Evolutionary conservation across 1,284 basidiomycete genomes (phyloP), one percentile per base, ranked within the genome.

Genomic region (Pascua sp.): DNA sequence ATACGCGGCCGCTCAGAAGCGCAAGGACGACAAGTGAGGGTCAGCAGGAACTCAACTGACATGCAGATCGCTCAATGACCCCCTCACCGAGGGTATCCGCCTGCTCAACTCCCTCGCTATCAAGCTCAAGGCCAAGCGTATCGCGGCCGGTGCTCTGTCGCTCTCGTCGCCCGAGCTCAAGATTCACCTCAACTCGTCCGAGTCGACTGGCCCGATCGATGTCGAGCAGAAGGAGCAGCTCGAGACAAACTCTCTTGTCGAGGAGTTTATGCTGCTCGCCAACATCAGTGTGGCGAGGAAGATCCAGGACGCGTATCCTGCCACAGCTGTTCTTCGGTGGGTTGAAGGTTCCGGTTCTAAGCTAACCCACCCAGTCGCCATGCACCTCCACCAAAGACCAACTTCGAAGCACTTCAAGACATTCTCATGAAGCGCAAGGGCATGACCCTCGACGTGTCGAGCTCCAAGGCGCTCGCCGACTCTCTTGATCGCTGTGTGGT

Each of bases 201-300:
- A 98, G 75, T 89, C 89, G 0, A 89, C 90, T 0, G 95, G 93
- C 55, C 96, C 96, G 0, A 91, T 98, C 62, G 95, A 98, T 65
- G 94, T 99, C 5, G 94, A 98, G 78, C 93, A 96, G 74, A 98
- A 98, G 76, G 88, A 93, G 69, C 76, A 90, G 70, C 80, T 84
- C 40, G 94, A 98, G 79, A 98, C 96, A 11, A 98, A 98, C 74
- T 93, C 89, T 63, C 80, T 99, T 11, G 96, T 98, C 2, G 96
- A 99, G 73, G 96, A 98, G 77, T 98, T 98, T 77, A 98, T 99
- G 96, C 80, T 99, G 61, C 84, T 98, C 56, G 96, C 96, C 36
- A 98, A 98, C 70, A 90, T 96, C 65, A 91, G 88, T 61, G 96
- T 98, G 0, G 96, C 95, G 9, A 80, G 81, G 67, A 89, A 89